phyloP scores from a whole-genome alignment of 192 early-diverging fungal genomes.

The Glomus cerebriforme region DNA sequence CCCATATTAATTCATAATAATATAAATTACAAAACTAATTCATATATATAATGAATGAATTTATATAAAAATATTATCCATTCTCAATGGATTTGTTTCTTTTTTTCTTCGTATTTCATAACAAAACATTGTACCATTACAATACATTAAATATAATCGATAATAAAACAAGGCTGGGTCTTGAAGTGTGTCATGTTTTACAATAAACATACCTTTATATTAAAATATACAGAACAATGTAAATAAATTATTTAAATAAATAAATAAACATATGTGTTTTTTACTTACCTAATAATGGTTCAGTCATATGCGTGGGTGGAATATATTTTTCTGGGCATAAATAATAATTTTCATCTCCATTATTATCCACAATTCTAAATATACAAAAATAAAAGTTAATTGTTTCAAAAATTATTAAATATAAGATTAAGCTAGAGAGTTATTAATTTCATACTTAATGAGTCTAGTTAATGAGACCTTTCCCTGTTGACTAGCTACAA shows the following conservation, averaged over 20 bases:
- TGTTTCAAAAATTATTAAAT: too few species aligned
- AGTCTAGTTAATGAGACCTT: constrained; percentile 17
- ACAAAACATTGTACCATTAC: constrained; percentile 6
- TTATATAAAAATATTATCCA: constrained; percentile 19
- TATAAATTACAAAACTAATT: too few species aligned
- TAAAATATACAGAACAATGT: not conserved
- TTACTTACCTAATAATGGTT: constrained; percentile 21
- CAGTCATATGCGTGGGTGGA: not conserved
- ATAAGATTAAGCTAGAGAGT: not conserved
- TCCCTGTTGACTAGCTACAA: constrained; percentile 32
- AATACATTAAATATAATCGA: constrained; percentile 15
- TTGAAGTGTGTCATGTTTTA: constrained; percentile 1
- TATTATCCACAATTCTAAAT: not conserved
- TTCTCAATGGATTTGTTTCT: constrained; percentile 4
- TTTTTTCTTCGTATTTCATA: constrained; percentile 15
- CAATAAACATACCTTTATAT: constrained; percentile 21
- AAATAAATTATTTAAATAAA: not conserved
- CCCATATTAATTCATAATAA: too few species aligned
- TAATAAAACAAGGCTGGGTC: constrained; percentile 8
- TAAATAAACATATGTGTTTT: not conserved
- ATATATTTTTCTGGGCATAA: not conserved
- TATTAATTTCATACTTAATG: not conserved
- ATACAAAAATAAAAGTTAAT: constrained; percentile 1
- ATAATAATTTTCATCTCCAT: constrained; percentile 5
- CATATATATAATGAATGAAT: not conserved